Evolutionary conservation across 2,329 filamentous ascomycete genomes (phyloP).

Genomic region (Xylariaceae sp.): DNA sequence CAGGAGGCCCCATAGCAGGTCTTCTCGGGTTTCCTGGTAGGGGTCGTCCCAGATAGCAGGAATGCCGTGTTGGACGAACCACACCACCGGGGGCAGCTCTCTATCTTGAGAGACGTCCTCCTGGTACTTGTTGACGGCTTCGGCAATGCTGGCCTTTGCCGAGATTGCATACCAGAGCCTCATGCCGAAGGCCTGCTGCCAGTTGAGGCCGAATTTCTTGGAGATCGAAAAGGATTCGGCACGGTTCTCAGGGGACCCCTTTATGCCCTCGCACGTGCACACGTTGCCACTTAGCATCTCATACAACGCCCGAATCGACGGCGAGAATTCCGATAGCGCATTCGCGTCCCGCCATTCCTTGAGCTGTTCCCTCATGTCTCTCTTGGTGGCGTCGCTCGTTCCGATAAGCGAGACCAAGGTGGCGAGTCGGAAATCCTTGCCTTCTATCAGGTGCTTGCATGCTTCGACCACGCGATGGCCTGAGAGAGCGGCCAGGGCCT

Average conservation of each 20-base stretch:
- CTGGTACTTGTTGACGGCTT: slow-evolving; percentile 67
- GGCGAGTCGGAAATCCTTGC: slow-evolving; percentile 76
- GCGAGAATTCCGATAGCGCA: slow-evolving; percentile 79
- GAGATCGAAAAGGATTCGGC: slow-evolving; percentile 76
- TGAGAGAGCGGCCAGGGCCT: slow-evolving; percentile 74
- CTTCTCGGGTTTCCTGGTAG: slow-evolving; percentile 56
- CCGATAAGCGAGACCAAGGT: slow-evolving; percentile 80
- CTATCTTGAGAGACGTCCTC: slow-evolving; percentile 65
- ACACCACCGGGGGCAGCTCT: slow-evolving; percentile 68
- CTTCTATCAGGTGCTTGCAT: slow-evolving; percentile 70
- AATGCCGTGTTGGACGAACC: slow-evolving; percentile 59
- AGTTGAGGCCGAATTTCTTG: slow-evolving; percentile 78
- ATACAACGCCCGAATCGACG: slow-evolving; percentile 80
- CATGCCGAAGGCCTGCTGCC: slow-evolving; percentile 89
- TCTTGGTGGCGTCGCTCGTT: slow-evolving; percentile 60
- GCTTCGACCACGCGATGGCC: slow-evolving; percentile 76
- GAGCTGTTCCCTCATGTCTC: slow-evolving; percentile 74
- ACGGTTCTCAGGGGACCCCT: slow-evolving; percentile 71
- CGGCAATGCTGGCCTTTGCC: slow-evolving; percentile 61
- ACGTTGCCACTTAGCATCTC: slow-evolving; percentile 84
- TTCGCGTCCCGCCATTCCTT: slow-evolving; percentile 78
- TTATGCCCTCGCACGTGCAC: slow-evolving; percentile 74
- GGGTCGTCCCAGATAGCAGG: slow-evolving; percentile 56
- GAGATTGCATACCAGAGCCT: slow-evolving; percentile 82
- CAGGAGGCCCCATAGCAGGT: slow-evolving; percentile 81